Evolutionary conservation across 2,329 filamentous ascomycete species (phyloP), one percentile per base, ranked within the genome.

Genomic region (Lachnellula subtilissima): DNA sequence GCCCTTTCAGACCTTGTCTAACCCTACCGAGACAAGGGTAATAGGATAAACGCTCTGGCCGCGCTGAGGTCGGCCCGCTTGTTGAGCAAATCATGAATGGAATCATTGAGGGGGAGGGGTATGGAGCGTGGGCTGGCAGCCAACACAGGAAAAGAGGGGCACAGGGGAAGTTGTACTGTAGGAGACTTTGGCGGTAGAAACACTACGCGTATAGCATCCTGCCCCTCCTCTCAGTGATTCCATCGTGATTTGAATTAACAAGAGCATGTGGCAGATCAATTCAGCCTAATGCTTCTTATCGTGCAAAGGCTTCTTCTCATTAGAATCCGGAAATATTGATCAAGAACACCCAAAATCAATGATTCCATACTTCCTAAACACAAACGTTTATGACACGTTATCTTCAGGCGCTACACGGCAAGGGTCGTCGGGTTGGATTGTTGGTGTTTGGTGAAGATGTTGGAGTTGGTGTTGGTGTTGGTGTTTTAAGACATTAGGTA

Each of bases 31-130:
- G 32, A 35, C 48, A 35, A 45, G 45, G 22, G 6, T 12, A 42
- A 25, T 22, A 37, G 28, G 19, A 46, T 57, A 57, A 39, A 54
- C 55, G 55, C 55, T 48, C 36, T 53, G 55, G 55, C 55, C 55
- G 55, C 55, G 47, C 12, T 37, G 32, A 40, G 25, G 43, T 11
- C 45, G 48, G 45, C 43, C 53, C 54, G 54, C 54, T 56, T 56
- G 50, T n/a, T n/a, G 19, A 39, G 36, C 54, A 40, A 56, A 56
- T 56, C 36, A 53, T 47, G 45, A n/a, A 22, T 14, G 37, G 37
- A 15, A 28, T 28, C 25, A 28, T 37, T 9, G 35, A 9, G 35
- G 35, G 35, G 35, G 35, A 15, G 9, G 15, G 35, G 35, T 37
- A 37, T 15, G 4, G 35, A 22, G 22, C 22, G 22, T 9, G 25